phyloP scores from a whole-genome alignment of 306 rosid species.

The Dicorynia guianensis region DNA sequence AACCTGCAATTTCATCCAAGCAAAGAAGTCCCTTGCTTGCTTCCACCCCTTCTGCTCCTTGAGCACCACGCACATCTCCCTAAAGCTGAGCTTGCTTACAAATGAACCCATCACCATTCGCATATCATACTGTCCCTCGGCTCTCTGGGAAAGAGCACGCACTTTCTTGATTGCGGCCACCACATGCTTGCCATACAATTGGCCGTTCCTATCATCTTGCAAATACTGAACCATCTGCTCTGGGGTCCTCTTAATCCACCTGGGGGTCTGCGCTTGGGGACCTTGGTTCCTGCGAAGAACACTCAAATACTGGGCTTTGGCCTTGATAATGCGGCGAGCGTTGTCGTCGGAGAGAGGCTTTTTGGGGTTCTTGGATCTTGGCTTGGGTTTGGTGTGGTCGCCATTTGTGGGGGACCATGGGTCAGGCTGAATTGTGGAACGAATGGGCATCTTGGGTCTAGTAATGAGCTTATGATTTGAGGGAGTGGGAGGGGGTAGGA shows the following conservation, averaged over 20 bases:
- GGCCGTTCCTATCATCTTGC: slow-evolving; percentile 77
- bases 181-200: slow-evolving; percentile 79
- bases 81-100: slow-evolving; percentile 75
- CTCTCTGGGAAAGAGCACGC: slow-evolving; percentile 61
- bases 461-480: slow-evolving; percentile 8
- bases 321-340: slow-evolving; percentile 92
- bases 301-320: slow-evolving; percentile 68
- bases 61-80: slow-evolving; percentile 89
- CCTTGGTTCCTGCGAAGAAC: slow-evolving; percentile 82
- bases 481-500: slow-evolving; percentile 18
- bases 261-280: slow-evolving; percentile 82
- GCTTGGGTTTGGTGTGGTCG: slow-evolving; percentile 69
- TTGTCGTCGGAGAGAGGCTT: slow-evolving; percentile 84
- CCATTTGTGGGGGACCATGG: slow-evolving; percentile 80
- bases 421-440: slow-evolving; percentile 65
- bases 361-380: slow-evolving; percentile 59
- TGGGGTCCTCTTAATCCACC: slow-evolving; percentile 86
- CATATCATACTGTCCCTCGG: slow-evolving; percentile 69
- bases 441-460: slow-evolving; percentile 27
- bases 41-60: slow-evolving; percentile 96
- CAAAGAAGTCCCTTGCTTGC: slow-evolving; percentile 83
- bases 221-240: slow-evolving; percentile 91
- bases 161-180: slow-evolving; percentile 84
- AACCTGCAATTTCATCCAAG: slow-evolving; percentile 98
- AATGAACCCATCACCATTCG: slow-evolving; percentile 78